Percentiles rank a stretch among this genome's conserved stretches.
These are phyloP conservation scores for Hypoxylon sp. DNA, from an alignment of 2,329 filamentous ascomycete genomes.

Conservation along the genomic window DNA sequence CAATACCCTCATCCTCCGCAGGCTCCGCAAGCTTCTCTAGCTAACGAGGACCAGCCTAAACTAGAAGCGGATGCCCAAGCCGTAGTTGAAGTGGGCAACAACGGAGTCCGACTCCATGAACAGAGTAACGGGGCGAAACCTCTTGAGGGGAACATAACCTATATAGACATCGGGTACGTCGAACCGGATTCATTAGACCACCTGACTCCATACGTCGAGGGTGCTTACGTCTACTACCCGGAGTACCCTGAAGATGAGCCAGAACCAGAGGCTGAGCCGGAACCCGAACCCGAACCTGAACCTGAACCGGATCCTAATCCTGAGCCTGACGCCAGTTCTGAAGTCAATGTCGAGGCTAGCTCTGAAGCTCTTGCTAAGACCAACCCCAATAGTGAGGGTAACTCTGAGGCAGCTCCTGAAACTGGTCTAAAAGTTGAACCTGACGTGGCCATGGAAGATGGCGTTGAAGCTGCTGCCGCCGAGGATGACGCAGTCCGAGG, in stretches of 20 bases:
- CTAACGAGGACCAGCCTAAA: not conserved
- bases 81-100: not conserved
- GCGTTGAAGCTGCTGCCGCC: conserved; percentile 43
- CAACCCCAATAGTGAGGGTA: conserved; percentile 32
- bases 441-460: conserved; percentile 30
- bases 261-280: conserved; percentile 28
- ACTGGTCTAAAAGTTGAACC: conserved; percentile 24
- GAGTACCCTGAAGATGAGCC: conserved; percentile 38
- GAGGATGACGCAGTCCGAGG: conserved; percentile 47
- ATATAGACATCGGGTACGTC: conserved; percentile 16
- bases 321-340: conserved; percentile 48
- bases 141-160: not conserved
- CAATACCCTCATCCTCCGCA: not conserved
- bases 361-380: not conserved
- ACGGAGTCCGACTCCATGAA: conserved; percentile 3
- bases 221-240: conserved; percentile 47
- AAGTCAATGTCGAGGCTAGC: conserved; percentile 38
- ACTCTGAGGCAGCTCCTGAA: conserved; percentile 10
- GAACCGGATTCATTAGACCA: conserved; percentile 41
- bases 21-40: not conserved
- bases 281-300: conserved; percentile 37
- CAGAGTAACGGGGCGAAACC: not conserved
- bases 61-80: not conserved
- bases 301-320: conserved; percentile 46
- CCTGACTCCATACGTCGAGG: conserved; percentile 51